Evolutionary conservation across 768 basidiomycete species (phyloP), one percentile per base, ranked within the genome.

Genomic region (Mycena vitilis): DNA sequence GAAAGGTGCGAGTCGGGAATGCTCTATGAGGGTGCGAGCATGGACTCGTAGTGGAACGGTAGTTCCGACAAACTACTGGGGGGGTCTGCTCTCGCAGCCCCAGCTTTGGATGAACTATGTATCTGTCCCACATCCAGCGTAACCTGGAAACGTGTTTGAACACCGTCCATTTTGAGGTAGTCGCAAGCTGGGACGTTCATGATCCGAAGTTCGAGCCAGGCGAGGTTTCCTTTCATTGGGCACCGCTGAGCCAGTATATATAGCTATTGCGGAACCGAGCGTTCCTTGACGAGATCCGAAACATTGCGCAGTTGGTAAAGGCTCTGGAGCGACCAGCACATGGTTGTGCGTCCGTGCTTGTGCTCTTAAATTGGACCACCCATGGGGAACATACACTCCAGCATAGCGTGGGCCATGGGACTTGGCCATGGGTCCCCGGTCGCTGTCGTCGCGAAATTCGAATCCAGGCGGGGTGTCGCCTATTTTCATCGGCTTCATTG

Each of bases 111-210:
- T 30, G 30, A 30, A 30, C 30, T 30, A 30, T 30, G 30, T 30
- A 30, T 30, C 30, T 5, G 30, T 30, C 30, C 30, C 30, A 30
- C 30, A 30, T 30, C 30, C 30, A 30, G 30, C 30, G 44, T 30
- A 60, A 60, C 25, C 47, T 60, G 5, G 58, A 48, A 47, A 45
- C 30, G 58, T 60, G 58, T 48, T 45, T 60, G 58, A 60, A 60
- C 45, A 60, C 58, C 20, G 45, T 60, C 34, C 58, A 60, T 30
- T 34, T 48, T 36, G 58, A 60, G 45, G 34, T 60, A 45, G 37
- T 45, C 18, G 47, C 25, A 25, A 60, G 58, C 45, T 60, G 58
- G 58, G 48, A 60, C 34, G 34, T 60, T 34, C n/a, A 60, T 48
- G 58, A 60, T 36, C 58, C 58, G 22, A 47, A 60, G n/a, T n/a